Percentiles rank a stretch among this genome's conserved stretches.
phyloP scores from a whole-genome alignment of 257 asterid genomes.

The Solanum bulbocastanum region DNA sequence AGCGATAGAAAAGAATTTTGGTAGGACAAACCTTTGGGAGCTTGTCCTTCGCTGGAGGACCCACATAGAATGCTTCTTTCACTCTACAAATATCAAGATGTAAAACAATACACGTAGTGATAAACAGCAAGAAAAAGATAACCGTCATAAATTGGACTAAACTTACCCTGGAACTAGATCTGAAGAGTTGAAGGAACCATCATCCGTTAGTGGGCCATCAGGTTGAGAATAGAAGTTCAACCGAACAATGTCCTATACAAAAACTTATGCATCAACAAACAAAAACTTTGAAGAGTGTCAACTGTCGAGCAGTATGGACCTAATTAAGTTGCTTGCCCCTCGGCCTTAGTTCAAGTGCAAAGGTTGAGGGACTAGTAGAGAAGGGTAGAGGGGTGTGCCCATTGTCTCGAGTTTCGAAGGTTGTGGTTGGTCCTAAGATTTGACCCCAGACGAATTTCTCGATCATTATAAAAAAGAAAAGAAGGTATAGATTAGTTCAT shows the following conservation, averaged over 20 bases:
- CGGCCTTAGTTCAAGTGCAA: not conserved
- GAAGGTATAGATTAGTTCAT: not conserved
- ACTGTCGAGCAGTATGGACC: not conserved
- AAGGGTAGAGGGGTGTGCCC: not conserved
- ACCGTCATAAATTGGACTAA: not conserved
- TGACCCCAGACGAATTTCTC: not conserved
- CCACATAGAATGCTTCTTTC: conserved; percentile 88
- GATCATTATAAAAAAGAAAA: not conserved
- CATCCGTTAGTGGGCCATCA: conserved; percentile 83
- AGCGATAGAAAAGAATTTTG: not conserved
- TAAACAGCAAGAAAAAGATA: not conserved
- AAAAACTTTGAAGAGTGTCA: not conserved
- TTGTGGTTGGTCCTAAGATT: not conserved
- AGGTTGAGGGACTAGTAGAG: not conserved
- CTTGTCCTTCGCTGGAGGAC: conserved; percentile 83
- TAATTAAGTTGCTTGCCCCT: not conserved
- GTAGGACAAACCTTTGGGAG: conserved; percentile 68
- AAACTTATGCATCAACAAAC: conserved; percentile 4
- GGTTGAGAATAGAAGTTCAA: conserved; percentile 85
- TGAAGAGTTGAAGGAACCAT: conserved; percentile 67
- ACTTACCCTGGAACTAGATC: conserved; percentile 80
- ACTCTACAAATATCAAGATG: conserved; percentile 28
- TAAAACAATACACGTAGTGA: not conserved
- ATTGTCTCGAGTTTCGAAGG: not conserved
- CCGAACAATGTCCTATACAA: conserved; percentile 46